Conservation (phyloP, 2,329 filamentous ascomycete species). For the Endoconidiophora laricicola region DNA sequence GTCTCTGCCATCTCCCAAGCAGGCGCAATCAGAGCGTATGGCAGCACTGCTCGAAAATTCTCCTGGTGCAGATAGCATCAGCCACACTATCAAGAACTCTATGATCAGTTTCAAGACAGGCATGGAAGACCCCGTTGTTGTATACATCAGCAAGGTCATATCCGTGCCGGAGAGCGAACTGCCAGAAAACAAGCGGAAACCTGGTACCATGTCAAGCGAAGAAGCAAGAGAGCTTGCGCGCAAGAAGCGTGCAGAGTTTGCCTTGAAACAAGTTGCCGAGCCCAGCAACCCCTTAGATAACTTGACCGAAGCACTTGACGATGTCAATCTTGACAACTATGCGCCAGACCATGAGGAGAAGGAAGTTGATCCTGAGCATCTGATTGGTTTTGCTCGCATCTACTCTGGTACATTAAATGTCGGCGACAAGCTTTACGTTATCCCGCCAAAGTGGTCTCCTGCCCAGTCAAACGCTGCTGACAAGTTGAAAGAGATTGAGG, state of each 20-base stretch:
- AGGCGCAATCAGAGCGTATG: constrained; percentile 64
- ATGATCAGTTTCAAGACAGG: constrained; percentile 65
- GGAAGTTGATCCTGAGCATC: constrained; percentile 59
- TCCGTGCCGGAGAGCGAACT: constrained; percentile 86
- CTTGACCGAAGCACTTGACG: constrained; percentile 10
- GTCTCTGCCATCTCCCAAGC: constrained; percentile 68
- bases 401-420: constrained; percentile 84
- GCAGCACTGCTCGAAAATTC: constrained; percentile 65
- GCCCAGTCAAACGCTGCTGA: constrained; percentile 55
- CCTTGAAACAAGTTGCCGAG: constrained; percentile 51
- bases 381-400: constrained; percentile 86
- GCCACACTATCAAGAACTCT: constrained; percentile 53
- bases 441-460: constrained; percentile 86
- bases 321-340: constrained; percentile 38
- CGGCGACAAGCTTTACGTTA: constrained; percentile 77
- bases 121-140: constrained; percentile 62
- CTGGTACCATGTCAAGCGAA: constrained; percentile 62
- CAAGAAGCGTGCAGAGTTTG: constrained; percentile 78
- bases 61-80: constrained; percentile 58
- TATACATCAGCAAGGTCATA: constrained; percentile 97
- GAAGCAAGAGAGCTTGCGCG: constrained; percentile 79
- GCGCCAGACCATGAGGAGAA: constrained; percentile 33
- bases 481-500: constrained; percentile 63
- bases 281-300: constrained; percentile 25
- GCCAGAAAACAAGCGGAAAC: constrained; percentile 62